phyloP scores from a whole-genome alignment of 73 alveolate genomes.

The Paramecium biaurelia region DNA sequence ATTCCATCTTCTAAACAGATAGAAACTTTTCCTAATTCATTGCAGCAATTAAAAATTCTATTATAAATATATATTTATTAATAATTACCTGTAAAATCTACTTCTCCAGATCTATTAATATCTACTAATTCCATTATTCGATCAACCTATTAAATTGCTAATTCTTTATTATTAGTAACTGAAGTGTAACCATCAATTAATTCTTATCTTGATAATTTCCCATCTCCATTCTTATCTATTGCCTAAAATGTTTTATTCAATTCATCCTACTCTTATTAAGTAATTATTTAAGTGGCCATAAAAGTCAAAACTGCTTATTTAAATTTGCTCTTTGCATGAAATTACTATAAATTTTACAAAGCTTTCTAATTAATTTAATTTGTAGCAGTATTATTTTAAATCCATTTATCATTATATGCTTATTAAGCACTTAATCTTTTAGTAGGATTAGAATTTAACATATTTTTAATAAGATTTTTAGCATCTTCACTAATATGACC shows the following conservation, averaged over 20 bases:
- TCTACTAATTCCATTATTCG: conserved; percentile 61
- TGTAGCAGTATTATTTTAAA: conserved; percentile 41
- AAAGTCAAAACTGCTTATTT: conserved; percentile 58
- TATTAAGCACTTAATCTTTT: conserved; percentile 62
- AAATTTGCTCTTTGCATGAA: conserved; percentile 54
- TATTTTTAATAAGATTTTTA: conserved; percentile 59
- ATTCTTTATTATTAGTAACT: conserved; percentile 12
- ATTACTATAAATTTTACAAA: not conserved
- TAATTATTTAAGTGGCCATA: conserved; percentile 46
- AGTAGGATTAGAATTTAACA: conserved; percentile 57
- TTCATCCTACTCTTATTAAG: conserved; percentile 62
- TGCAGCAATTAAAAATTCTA: conserved; percentile 66
- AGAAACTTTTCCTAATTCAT: conserved; percentile 53
- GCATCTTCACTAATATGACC: conserved; percentile 65
- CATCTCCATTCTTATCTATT: conserved; percentile 81
- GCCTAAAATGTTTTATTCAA: conserved; percentile 69
- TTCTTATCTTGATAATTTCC: conserved; percentile 75
- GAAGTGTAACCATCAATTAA: conserved; percentile 58
- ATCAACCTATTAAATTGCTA: conserved; percentile 45
- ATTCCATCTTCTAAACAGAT: conserved; percentile 52
- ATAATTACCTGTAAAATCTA: conserved; percentile 63
- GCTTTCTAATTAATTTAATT: conserved; percentile 13
- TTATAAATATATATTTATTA: not conserved
- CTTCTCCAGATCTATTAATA: conserved; percentile 61
- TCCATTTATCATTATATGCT: conserved; percentile 68